These are phyloP conservation scores for Marchantia paleacea DNA, from an alignment of 225 moss, liverwort and hornwort species.

Conservation along the genomic window DNA sequence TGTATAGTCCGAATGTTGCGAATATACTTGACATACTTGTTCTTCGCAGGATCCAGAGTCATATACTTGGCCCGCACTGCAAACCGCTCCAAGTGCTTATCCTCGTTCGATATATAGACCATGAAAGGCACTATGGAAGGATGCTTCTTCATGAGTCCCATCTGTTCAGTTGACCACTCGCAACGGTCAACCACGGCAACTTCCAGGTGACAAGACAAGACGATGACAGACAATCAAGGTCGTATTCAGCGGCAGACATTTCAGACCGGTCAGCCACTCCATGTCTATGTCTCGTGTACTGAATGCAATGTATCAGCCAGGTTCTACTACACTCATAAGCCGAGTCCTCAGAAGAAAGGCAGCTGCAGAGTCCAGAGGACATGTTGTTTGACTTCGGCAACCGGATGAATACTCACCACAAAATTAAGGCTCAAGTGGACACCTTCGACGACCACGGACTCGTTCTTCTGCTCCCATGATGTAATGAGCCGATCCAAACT, in stretches of 20 bases:
- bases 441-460: conserved; percentile 95
- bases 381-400: not conserved
- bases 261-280: not conserved
- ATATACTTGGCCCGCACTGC: conserved; percentile 98
- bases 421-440: conserved; percentile 96
- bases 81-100: conserved; percentile 87
- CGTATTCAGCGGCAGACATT: not conserved
- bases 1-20: conserved; percentile 96
- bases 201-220: not conserved
- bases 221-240: not conserved
- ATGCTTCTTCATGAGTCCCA: conserved; percentile 98
- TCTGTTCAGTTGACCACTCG: conserved; percentile 43
- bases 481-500: conserved; percentile 90
- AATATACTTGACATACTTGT: conserved; percentile 99
- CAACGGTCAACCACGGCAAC: not conserved
- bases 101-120: conserved; percentile 92
- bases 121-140: conserved; percentile 95
- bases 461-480: conserved; percentile 84
- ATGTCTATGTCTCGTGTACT: not conserved
- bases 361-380: not conserved
- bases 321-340: not conserved
- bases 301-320: not conserved
- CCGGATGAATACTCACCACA: conserved; percentile 50
- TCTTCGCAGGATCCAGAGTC: conserved; percentile 94
- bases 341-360: not conserved